Conservation (phyloP, 2,329 filamentous ascomycete genomes). For the Colletotrichum gigasporum region DNA sequence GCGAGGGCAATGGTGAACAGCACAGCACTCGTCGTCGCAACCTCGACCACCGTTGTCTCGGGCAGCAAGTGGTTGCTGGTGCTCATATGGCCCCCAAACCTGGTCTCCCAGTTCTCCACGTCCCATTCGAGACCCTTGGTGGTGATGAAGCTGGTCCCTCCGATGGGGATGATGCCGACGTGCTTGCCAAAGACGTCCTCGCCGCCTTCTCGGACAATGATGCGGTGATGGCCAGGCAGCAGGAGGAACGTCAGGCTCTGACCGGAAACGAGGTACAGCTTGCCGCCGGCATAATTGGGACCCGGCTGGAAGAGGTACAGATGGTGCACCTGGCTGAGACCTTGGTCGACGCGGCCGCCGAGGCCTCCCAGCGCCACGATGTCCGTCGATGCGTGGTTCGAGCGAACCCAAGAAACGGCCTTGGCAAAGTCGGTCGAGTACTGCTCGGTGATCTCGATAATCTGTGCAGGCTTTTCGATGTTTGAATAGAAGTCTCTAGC, state of each 20-base stretch:
- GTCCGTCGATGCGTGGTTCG: conserved; percentile 51
- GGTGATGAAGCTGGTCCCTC: conserved; percentile 79
- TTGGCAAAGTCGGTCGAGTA: conserved; percentile 93
- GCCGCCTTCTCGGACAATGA: conserved; percentile 67
- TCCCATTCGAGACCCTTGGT: conserved; percentile 92
- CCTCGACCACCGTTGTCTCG: conserved; percentile 66
- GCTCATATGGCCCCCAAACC: conserved; percentile 77
- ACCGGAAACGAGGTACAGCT: conserved; percentile 82
- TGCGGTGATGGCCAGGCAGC: conserved; percentile 71
- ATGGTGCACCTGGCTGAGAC: conserved; percentile 87
- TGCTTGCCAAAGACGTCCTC: conserved; percentile 75
- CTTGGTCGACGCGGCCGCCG: conserved; percentile 92
- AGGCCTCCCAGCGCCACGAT: conserved; percentile 87
- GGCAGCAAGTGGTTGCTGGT: conserved; percentile 82
- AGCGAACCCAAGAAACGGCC: conserved; percentile 70
- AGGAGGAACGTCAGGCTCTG: conserved; percentile 86
- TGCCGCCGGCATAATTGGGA: conserved; percentile 58
- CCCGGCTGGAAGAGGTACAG: conserved; percentile 72
- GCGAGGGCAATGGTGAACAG: conserved; percentile 78
- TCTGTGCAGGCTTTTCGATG: conserved; percentile 57
- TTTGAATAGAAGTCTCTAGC: conserved; percentile 74
- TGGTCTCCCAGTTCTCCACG: conserved; percentile 81
- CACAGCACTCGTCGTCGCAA: conserved; percentile 71
- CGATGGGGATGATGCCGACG: conserved; percentile 86
- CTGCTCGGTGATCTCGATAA: conserved; percentile 82